Conservation (phyloP, 1,284 basidiomycete genomes). For the Peniophora sp. region DNA sequence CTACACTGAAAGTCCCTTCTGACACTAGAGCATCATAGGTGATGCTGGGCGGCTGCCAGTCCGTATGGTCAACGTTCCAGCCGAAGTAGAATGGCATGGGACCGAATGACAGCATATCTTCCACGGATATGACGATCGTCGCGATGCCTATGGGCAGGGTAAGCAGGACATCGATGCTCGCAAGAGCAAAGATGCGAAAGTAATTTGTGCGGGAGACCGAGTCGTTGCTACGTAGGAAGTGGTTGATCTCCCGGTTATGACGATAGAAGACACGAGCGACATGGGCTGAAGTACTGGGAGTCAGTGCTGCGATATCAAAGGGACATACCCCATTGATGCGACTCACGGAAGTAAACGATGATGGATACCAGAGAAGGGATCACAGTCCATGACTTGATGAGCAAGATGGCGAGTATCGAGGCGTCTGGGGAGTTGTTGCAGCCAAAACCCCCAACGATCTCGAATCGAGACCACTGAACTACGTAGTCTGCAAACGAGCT, state of each 20-base stretch:
- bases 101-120: background rate
- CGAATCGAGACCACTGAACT: background rate
- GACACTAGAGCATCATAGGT: too few species aligned
- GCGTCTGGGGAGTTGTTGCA: background rate
- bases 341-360: too few species aligned
- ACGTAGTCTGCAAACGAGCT: background rate
- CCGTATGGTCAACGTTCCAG: background rate
- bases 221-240: background rate
- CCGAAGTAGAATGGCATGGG: background rate
- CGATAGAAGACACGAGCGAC: background rate
- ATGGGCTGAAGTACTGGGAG: background rate
- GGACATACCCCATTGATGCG: too few species aligned
- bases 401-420: too few species aligned
- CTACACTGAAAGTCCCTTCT: too few species aligned
- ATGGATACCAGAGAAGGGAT: too few species aligned
- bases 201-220: background rate
- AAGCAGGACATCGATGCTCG: background rate
- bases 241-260: background rate
- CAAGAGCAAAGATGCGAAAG: background rate
- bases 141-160: background rate
- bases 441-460: background rate
- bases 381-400: too few species aligned
- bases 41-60: too few species aligned
- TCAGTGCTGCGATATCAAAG: too few species aligned
- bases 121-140: background rate